A percentile compares a stretch with the other conserved stretches of the same genome.
These are phyloP conservation scores for Cronartium ribicola DNA, from an alignment of 1,284 basidiomycete genomes.

Conservation along the genomic window DNA sequence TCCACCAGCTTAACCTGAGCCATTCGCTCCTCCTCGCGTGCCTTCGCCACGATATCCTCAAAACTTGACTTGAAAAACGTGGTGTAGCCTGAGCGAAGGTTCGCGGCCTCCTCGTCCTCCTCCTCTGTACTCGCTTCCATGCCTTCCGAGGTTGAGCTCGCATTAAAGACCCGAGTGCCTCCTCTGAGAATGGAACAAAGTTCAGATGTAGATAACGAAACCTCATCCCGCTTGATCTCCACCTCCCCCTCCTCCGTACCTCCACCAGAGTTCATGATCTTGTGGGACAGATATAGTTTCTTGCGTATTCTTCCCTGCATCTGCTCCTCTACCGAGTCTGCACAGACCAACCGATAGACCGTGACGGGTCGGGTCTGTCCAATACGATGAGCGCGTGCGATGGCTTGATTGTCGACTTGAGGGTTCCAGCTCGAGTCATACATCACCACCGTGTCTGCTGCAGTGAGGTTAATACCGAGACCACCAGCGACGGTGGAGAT, in stretches of 20 bases:
- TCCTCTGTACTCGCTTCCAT: conserved; percentile 50
- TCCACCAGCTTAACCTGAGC: conserved; percentile 43
- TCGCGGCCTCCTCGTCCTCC: conserved; percentile 54
- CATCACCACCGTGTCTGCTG: conserved; percentile 45
- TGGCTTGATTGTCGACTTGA: conserved; percentile 46
- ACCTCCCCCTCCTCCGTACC: conserved; percentile 41
- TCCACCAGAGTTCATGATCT: conserved; percentile 56
- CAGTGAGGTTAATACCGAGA: conserved; percentile 50
- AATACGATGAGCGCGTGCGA: conserved; percentile 47
- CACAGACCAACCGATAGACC: conserved; percentile 45
- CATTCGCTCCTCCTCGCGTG: conserved; percentile 41
- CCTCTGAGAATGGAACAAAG: conserved; percentile 31
- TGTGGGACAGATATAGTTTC: conserved; percentile 62
- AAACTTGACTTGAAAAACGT: conserved; percentile 44
- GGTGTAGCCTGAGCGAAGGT: conserved; percentile 52
- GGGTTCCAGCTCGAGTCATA: conserved; percentile 46
- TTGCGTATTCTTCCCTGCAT: conserved; percentile 63
- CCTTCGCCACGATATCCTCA: conserved; percentile 43
- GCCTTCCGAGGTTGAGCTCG: conserved; percentile 19
- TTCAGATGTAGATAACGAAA: conserved; percentile 16
- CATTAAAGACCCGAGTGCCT: conserved; percentile 12
- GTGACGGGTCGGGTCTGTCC: conserved; percentile 46
- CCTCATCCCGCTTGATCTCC: not conserved
- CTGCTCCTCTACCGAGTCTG: conserved; percentile 62
- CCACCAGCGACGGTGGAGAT: conserved; percentile 47